phyloP scores from a whole-genome alignment of 1,139 yeast genomes.

The Pichia sp. region DNA sequence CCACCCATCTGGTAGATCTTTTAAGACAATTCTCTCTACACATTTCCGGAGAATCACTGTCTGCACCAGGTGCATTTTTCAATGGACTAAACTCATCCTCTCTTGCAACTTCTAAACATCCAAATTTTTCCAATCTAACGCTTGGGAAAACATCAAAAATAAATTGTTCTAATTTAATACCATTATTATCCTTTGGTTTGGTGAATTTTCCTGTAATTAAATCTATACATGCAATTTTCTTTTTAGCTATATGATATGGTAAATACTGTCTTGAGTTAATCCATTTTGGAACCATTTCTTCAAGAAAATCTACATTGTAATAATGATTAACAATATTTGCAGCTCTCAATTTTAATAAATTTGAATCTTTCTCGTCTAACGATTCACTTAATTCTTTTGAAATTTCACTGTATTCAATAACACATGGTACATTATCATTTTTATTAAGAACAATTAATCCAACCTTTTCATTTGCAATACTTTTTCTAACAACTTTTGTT shows the following conservation, averaged over 20 bases:
- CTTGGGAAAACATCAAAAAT: constrained; percentile 93
- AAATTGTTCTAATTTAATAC: constrained; percentile 92
- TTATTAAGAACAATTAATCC: constrained; percentile 81
- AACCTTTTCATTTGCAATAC: constrained; percentile 80
- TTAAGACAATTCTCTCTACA: constrained; percentile 61
- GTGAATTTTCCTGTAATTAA: constrained; percentile 39
- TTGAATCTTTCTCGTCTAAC: constrained; percentile 45
- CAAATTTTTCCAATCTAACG: constrained; percentile 68
- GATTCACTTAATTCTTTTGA: constrained; percentile 59
- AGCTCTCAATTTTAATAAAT: constrained; percentile 70
- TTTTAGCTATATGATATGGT: constrained; percentile 91
- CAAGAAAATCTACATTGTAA: constrained; percentile 71
- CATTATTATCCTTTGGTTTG: constrained; percentile 73
- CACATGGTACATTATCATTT: constrained; percentile 64
- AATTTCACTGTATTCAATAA: constrained; percentile 92
- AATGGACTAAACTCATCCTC: constrained; percentile 84
- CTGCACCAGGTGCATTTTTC: constrained; percentile 81
- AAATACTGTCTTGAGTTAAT: constrained; percentile 54
- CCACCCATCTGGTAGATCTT: constrained; percentile 75
- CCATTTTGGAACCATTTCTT: constrained; percentile 61
- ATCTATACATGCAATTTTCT: constrained; percentile 60
- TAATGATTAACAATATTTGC: constrained; percentile 98
- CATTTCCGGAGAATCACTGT: constrained; percentile 78
- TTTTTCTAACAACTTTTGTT: constrained; percentile 91
- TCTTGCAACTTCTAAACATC: constrained; percentile 88